Conservation (phyloP, 176 grass and related monocot genomes). For the Musa schizocarpa region DNA sequence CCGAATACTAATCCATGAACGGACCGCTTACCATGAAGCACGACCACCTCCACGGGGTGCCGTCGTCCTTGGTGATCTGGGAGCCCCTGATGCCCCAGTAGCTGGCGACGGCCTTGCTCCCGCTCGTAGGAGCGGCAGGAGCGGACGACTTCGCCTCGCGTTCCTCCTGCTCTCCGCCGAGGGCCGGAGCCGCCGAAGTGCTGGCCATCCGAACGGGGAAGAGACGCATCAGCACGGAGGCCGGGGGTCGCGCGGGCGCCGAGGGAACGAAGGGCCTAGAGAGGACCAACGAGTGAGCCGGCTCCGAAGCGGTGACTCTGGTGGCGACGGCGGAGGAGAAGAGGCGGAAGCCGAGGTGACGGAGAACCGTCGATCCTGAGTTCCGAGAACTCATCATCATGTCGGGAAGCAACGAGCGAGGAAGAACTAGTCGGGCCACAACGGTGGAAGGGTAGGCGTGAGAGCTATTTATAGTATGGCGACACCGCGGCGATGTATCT, state of each 20-base stretch:
- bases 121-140: conserved; percentile 22
- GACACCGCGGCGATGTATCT: too few species aligned
- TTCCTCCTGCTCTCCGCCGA: background rate
- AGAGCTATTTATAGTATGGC: too few species aligned
- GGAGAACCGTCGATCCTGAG: conserved; percentile 33
- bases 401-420: background rate
- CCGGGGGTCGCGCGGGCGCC: background rate
- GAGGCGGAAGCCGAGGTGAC: conserved; percentile 25
- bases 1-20: background rate
- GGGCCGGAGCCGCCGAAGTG: background rate
- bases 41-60: conserved; percentile 73
- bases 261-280: too few species aligned
- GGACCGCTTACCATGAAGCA: conserved; percentile 57
- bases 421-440: background rate
- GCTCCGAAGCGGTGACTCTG: background rate
- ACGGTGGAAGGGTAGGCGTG: too few species aligned
- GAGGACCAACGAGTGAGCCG: background rate
- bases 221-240: background rate
- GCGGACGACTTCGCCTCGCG: background rate
- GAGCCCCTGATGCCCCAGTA: conserved; percentile 60
- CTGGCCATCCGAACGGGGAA: background rate
- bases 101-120: conserved; percentile 48
- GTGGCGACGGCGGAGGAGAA: conserved; percentile 13
- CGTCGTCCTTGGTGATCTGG: conserved; percentile 57
- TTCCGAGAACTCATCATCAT: conserved; percentile 42